Base-by-base conservation (phyloP, 352 stramenopile genomes). In the Phytopythium sindhum region DNA sequence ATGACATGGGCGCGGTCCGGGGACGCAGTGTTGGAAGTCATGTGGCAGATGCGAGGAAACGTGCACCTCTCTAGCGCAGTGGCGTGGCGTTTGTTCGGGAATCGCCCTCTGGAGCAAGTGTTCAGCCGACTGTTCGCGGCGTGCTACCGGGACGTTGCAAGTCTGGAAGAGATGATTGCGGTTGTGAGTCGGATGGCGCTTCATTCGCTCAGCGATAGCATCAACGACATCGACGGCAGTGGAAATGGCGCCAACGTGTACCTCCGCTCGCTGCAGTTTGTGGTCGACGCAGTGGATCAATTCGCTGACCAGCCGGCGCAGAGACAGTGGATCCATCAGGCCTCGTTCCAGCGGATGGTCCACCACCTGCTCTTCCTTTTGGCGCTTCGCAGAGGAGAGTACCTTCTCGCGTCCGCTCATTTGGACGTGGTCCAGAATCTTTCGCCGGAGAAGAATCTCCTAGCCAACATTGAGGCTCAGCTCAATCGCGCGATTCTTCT, bases 41-140 rank as follows among this genome's bases (percentile, higher is more conserved):
- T 90, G 37, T 93, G 84, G 84, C 77, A 74, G 47, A 52, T 93
- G 31, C 84, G 84, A 45, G 80, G 81, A n/a, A 87, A 85, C 68
- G 64, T 81, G 2, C 73, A 67, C n/a, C 66, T 86, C 1, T 77
- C 77, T 9, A 62, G 73, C 14, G 72, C 80, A 1, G 62, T 74
- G 26, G 70, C 67, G 10, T 93, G 82, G 81, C 72, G 68, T 21
- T 29, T 90, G 21, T 81, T 85, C 29, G 84, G 84, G 0, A 72
- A 80, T 14, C 73, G 72, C 6, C 74, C 80, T 3, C 68, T 93
- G 21, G 70, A 68, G 4, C 58, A 81, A 23, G 61, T 77, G 14
- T 88, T 89, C 12, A 77, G 70, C 57, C 74, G 72, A 2, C 63
- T 93, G 14, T 73, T 88, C 60, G 69, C 80, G 17, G 31, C 71